phyloP scores from a whole-genome alignment of 495 filamentous ascomycete genomes.

The Aspergillus nidulans region DNA sequence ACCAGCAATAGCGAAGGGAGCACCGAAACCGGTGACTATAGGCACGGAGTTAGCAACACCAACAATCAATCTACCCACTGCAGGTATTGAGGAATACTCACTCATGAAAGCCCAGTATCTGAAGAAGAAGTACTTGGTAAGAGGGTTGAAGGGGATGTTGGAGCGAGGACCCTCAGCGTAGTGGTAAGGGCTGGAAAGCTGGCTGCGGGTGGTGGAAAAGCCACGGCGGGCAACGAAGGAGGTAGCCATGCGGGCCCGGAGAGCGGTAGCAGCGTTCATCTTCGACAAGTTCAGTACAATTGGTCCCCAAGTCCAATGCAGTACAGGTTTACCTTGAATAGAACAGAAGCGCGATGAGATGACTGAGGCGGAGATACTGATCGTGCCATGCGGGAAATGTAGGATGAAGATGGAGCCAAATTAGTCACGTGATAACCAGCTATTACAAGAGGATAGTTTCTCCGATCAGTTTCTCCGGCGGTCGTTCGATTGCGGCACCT shows the following conservation, averaged over 20 bases:
- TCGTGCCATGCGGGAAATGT: constrained; percentile 17
- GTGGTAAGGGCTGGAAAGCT: constrained; percentile 87
- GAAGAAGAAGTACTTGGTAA: constrained; percentile 74
- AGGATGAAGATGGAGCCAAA: constrained; percentile 20
- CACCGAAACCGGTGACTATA: constrained; percentile 66
- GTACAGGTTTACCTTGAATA: constrained; percentile 27
- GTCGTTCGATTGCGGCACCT: constrained; percentile 20
- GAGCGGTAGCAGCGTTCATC: constrained; percentile 82
- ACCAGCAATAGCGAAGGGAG: constrained; percentile 81
- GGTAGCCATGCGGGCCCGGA: constrained; percentile 62
- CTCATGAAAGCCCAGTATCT: constrained; percentile 80
- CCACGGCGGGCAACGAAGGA: constrained; percentile 78
- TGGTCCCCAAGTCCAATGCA: background rate
- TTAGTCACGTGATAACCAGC: constrained; percentile 23
- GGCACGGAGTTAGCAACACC: constrained; percentile 27
- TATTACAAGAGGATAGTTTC: constrained; percentile 16
- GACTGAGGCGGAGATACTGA: constrained; percentile 19
- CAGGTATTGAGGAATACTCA: constrained; percentile 36
- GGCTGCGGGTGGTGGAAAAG: constrained; percentile 86
- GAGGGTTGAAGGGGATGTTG: constrained; percentile 95
- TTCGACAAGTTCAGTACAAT: constrained; percentile 31
- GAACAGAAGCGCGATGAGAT: constrained; percentile 26
- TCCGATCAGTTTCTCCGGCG: constrained; percentile 20
- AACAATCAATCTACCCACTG: constrained; percentile 6
- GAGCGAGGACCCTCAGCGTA: constrained; percentile 93